Evolutionary conservation across 495 filamentous ascomycete genomes (phyloP).

Genomic region (Lentithecium fluviatile): DNA sequence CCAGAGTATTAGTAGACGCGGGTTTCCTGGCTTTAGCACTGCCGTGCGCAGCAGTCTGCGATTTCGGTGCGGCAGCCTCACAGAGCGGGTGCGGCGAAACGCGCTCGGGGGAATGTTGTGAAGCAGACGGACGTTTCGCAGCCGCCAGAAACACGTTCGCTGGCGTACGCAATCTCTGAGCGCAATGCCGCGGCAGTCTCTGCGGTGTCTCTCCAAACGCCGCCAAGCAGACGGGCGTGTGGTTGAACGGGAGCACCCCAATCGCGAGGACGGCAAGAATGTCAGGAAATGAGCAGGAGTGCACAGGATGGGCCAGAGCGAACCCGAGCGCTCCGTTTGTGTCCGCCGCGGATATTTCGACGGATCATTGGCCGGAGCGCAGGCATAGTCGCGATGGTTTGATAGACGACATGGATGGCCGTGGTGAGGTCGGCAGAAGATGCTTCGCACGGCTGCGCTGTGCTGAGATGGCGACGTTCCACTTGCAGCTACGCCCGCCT

Average conservation of each 20-base stretch:
- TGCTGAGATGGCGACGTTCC: too few relatives aligned
- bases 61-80: background rate
- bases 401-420: slow-evolving; percentile 31
- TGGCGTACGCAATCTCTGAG: slow-evolving; percentile 14
- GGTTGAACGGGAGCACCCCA: slow-evolving; percentile 13
- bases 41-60: background rate
- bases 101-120: slow-evolving; percentile 2
- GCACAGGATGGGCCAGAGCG: slow-evolving; percentile 12
- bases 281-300: slow-evolving; percentile 30
- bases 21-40: background rate
- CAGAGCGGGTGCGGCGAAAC: background rate
- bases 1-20: slow-evolving; percentile 2
- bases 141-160: slow-evolving; percentile 10
- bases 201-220: slow-evolving; percentile 15
- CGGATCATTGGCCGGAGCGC: slow-evolving; percentile 27
- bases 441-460: slow-evolving; percentile 2
- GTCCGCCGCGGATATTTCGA: slow-evolving; percentile 34
- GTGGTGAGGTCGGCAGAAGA: slow-evolving; percentile 9
- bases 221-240: slow-evolving; percentile 27
- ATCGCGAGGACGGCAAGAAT: slow-evolving; percentile 2
- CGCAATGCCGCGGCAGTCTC: slow-evolving; percentile 18
- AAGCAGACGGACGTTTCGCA: slow-evolving; percentile 34
- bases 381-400: slow-evolving; percentile 28
- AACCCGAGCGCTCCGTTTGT: slow-evolving; percentile 10
- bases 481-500: background rate